Conservation (phyloP, 495 filamentous ascomycete genomes). For the Mycothermus thermophilus region DNA sequence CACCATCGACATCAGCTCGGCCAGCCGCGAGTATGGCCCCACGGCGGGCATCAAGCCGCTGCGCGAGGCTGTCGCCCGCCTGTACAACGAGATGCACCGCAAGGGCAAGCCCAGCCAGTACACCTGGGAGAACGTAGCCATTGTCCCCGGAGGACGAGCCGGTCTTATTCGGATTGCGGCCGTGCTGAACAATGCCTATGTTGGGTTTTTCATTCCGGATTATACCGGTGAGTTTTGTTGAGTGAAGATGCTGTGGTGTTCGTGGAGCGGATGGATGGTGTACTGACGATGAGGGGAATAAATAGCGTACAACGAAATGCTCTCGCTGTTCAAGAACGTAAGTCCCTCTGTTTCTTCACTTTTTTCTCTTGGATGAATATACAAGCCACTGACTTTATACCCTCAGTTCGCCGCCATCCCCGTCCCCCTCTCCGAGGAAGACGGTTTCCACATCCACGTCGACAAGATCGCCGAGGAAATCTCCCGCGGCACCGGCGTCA, state of each 20-base stretch:
- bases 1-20: slow-evolving; percentile 61
- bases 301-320: slow-evolving; percentile 92
- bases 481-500: slow-evolving; percentile 70
- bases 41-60: slow-evolving; percentile 88
- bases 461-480: slow-evolving; percentile 88
- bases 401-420: slow-evolving; percentile 82
- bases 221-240: slow-evolving; percentile 28
- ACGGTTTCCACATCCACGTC: slow-evolving; percentile 82
- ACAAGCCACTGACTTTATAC: too few relatives aligned
- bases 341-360: slow-evolving; percentile 10
- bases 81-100: slow-evolving; percentile 89
- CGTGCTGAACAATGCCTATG: slow-evolving; percentile 81
- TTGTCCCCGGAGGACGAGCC: slow-evolving; percentile 86
- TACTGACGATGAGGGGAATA: slow-evolving; percentile 13
- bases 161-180: slow-evolving; percentile 90
- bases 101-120: slow-evolving; percentile 81
- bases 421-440: slow-evolving; percentile 65
- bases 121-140: slow-evolving; percentile 98
- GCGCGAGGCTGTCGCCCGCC: slow-evolving; percentile 72
- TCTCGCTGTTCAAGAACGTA: slow-evolving; percentile 78
- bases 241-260: too few relatives aligned
- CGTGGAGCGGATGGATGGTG: neutral
- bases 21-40: slow-evolving; percentile 78
- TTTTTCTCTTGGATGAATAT: too few relatives aligned
- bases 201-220: slow-evolving; percentile 74